phyloP scores from a whole-genome alignment of 768 basidiomycete genomes.

The Mycena chlorophos region DNA sequence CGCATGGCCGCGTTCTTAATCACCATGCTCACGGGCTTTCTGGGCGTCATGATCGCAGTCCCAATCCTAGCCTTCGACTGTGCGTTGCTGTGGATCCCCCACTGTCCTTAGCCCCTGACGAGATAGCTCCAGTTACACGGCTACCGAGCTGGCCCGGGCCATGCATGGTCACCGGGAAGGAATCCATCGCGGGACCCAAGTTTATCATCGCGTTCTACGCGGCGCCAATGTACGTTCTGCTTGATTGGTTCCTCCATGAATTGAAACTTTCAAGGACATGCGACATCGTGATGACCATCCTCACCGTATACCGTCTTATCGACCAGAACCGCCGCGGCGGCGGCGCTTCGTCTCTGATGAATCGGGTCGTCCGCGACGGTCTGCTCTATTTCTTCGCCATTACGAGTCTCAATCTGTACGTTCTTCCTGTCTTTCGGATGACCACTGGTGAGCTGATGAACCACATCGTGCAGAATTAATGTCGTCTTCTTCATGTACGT shows the following conservation, averaged over 20 bases:
- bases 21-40: constrained; percentile 12
- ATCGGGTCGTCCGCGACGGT: constrained; percentile 18
- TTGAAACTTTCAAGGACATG: constrained; percentile 11
- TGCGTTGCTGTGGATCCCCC: not conserved
- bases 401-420: constrained; percentile 18
- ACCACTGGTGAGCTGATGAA: not conserved
- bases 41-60: constrained; percentile 21
- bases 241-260: not conserved
- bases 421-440: not conserved
- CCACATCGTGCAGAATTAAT: constrained; percentile 8
- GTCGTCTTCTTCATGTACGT: constrained; percentile 21
- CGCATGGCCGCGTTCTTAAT: constrained; percentile 11
- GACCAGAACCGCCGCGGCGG: constrained; percentile 11
- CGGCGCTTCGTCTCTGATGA: constrained; percentile 14
- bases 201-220: constrained; percentile 23
- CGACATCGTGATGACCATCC: constrained; percentile 18
- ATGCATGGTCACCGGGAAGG: constrained; percentile 19
- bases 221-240: constrained; percentile 14
- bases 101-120: not conserved
- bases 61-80: constrained; percentile 20
- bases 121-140: constrained; percentile 9
- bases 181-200: constrained; percentile 21
- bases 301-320: constrained; percentile 14
- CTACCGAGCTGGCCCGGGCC: constrained; percentile 20
- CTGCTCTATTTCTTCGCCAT: constrained; percentile 21